Conservation (phyloP, 2,329 filamentous ascomycete species). For the Colletotrichum lindemuthianum region DNA sequence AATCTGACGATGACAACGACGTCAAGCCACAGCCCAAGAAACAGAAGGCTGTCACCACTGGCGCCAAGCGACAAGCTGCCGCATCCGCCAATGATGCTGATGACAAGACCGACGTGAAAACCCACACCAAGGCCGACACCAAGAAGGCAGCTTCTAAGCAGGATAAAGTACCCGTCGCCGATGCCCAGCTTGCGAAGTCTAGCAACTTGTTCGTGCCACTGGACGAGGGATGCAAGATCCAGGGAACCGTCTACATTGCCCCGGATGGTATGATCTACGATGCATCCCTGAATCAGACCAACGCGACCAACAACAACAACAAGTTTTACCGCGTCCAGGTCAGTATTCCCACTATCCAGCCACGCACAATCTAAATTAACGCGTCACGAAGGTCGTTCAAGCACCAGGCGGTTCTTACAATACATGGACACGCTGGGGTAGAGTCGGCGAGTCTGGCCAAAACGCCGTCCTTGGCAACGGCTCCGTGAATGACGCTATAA, state of each 20-base stretch:
- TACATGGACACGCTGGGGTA: slow-evolving; percentile 84
- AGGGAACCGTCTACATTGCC: slow-evolving; percentile 72
- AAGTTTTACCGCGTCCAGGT: slow-evolving; percentile 85
- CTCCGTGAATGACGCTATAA: slow-evolving; percentile 54
- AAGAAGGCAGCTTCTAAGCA: slow-evolving; percentile 35
- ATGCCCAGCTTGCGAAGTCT: slow-evolving; percentile 59
- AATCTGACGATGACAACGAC: slow-evolving; percentile 39
- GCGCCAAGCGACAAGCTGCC: slow-evolving; percentile 17
- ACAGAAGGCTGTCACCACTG: slow-evolving; percentile 39
- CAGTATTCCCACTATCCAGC: slow-evolving; percentile 29
- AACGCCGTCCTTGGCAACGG: slow-evolving; percentile 55
- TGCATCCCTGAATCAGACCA: slow-evolving; percentile 82
- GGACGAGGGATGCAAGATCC: slow-evolving; percentile 54
- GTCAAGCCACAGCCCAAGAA: slow-evolving; percentile 45
- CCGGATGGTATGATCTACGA: slow-evolving; percentile 76
- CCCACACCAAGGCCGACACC: slow-evolving; percentile 37
- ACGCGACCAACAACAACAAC: slow-evolving; percentile 77
- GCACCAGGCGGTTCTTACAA: slow-evolving; percentile 49
- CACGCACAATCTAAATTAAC: not conserved
- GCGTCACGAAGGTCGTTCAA: too few species aligned
- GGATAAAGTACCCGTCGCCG: slow-evolving; percentile 49
- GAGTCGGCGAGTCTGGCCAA: slow-evolving; percentile 72
- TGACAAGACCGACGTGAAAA: slow-evolving; percentile 44
- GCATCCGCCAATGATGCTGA: slow-evolving; percentile 38
- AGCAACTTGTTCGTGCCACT: slow-evolving; percentile 59